Conservation (phyloP, 2,329 filamentous ascomycete genomes). For the Fonsecaea multimorphosa region DNA sequence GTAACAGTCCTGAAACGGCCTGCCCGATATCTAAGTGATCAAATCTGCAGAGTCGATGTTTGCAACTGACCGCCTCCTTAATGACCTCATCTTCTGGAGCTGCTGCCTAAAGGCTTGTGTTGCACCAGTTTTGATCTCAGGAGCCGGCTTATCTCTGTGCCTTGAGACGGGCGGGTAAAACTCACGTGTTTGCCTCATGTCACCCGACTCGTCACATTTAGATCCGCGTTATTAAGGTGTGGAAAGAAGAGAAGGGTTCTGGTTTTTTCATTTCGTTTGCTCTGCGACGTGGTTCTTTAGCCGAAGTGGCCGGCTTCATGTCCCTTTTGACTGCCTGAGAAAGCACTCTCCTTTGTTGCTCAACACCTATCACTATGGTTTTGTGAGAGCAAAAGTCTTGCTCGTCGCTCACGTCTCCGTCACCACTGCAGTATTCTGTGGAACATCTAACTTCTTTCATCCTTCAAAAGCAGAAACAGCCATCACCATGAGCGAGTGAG, state of each 20-base stretch:
- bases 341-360: background rate
- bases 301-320: background rate
- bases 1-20: background rate
- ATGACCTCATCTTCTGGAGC: background rate
- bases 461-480: conserved; percentile 1
- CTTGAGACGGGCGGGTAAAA: background rate
- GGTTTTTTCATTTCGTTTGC: background rate
- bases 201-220: background rate
- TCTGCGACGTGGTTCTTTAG: background rate
- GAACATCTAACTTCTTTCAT: background rate
- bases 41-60: background rate
- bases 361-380: background rate
- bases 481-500: conserved; percentile 37
- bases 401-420: background rate
- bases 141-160: background rate
- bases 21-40: background rate
- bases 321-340: background rate
- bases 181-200: background rate
- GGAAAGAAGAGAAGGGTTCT: background rate
- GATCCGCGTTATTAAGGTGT: background rate
- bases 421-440: background rate
- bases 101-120: background rate
- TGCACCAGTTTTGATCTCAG: background rate
- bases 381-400: background rate
- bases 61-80: background rate